These are phyloP conservation scores for Aspergillus brasiliensis DNA, from an alignment of 2,329 filamentous ascomycete species.

Conservation along the genomic window DNA sequence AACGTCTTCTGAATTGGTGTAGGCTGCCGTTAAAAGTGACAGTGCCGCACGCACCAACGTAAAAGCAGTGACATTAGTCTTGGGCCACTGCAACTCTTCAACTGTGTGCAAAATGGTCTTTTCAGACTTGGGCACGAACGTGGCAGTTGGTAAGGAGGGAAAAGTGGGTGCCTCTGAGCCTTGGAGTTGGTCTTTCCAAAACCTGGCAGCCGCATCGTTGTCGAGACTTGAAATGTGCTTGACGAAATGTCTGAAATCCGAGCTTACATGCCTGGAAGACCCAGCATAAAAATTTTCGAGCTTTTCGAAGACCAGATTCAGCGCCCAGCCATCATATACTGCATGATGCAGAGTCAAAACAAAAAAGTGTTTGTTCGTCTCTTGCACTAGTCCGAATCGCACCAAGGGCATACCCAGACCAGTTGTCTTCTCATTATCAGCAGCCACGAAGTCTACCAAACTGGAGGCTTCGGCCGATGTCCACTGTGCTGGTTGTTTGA, in stretches of 20 bases:
- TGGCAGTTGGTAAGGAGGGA: background rate
- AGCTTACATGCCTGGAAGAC: background rate
- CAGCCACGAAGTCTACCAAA: background rate
- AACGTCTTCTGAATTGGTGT: background rate
- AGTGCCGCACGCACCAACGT: background rate
- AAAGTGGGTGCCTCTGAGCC: background rate
- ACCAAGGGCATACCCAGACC: background rate
- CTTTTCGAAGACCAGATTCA: background rate
- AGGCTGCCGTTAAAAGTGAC: background rate
- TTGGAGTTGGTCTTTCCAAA: background rate
- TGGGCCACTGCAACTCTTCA: background rate
- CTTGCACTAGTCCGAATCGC: background rate
- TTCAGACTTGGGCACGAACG: background rate
- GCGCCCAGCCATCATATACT: conserved; percentile 1
- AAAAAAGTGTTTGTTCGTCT: background rate
- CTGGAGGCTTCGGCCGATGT: background rate
- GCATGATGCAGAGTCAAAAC: background rate
- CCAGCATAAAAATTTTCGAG: background rate
- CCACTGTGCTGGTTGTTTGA: background rate
- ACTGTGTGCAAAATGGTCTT: background rate
- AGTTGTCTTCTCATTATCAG: background rate
- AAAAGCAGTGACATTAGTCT: background rate
- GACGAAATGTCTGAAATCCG: background rate
- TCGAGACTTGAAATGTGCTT: background rate
- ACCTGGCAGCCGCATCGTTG: background rate